Evolutionary conservation across 176 grass and related monocot genomes (phyloP), one percentile per base, ranked within the genome.

Genomic region (Puya raimondii): DNA sequence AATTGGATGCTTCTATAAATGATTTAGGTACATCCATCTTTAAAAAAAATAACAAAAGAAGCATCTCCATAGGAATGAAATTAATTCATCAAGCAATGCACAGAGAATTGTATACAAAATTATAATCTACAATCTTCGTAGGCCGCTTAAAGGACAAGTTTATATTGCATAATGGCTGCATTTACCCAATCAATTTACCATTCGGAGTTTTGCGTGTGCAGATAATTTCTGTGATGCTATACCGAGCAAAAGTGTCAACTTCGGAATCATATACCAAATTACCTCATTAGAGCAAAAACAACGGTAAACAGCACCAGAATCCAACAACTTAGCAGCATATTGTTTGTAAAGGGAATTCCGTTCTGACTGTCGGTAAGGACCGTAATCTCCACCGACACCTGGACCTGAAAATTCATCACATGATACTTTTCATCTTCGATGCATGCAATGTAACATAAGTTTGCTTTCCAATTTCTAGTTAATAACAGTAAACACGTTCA

Each of bases 231-330:
- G 22, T 17, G 20, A 59, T 61, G 16, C 56, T 20, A 61, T 10
- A 61, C n/a, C 17, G 21, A 61, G 7, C 23, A 3, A 47, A 67
- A 47, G 3, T 11, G 27, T 8, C 15, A 47, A 47, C 27, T 12
- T 16, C 25, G 15, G 47, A 47, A 27, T 26, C 18, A 70, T 23
- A 23, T 26, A 33, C 25, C 21, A 64, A 81, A 26, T 48, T 73
- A 97, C 93, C 84, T 92, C 87, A 3, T 47, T 99, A 12, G 94
- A 91, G 76, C 94, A 99, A 49, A 99, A 99, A 76, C 94, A 99
- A 7, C 75, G 83, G 13, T 99, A 99, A 85, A 93, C 94, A 48
- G 89, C 77, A 64, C 87, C 89, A 57, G 82, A 81, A 12, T 93
- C 84, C 89, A 93, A 72, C 49, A 99, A 76, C 54, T 86, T 90